Evolutionary conservation across 1,139 yeast species (phyloP), one percentile per base, ranked within the genome.

Genomic region (Geotrichum restrictum): DNA sequence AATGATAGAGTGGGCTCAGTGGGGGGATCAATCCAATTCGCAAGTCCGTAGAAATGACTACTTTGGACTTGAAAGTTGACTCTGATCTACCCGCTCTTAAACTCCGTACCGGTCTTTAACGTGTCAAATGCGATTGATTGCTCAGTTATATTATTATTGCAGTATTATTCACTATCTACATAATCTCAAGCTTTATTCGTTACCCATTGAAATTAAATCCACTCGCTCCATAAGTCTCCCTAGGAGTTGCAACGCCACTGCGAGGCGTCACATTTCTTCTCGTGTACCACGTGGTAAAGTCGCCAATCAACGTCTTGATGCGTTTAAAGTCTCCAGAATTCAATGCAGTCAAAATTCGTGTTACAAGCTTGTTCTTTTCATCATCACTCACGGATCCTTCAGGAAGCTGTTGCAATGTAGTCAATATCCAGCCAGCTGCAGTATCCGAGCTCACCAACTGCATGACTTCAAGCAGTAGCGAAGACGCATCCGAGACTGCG

Each of bases 231-330:
- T 45, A 29, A n/a, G 18, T 36, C 10, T 27, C 42, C 29, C 48
- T 18, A 19, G 48, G 48, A 10, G 48, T 45, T 13, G 42, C 22
- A 14, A 36, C 24, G 13, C 48, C 48, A 16, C 48, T 36, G 14
- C 48, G 41, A 37, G 48, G 48, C 3, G 48, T 45, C 37, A 85
- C 76, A 62, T 88, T 85, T 66, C 89, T 84, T 61, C 96, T 77
- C 24, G 85, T 75, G 68, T 88, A 91, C 88, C 96, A 86, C 52
- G 78, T 79, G 39, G 88, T 81, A 64, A 89, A 91, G 64, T 85
- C 94, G 62, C 81, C 78, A 51, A 89, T 71, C 49, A 85, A 77
- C 4, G 81, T 72, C 62, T 95, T 78, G 33, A 88, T 82, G 61
- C 88, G 77, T 66, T 94, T 79, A 65, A 76, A 82, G 68, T 88